Evolutionary conservation across 2,329 filamentous ascomycete species (phyloP), one percentile per base, ranked within the genome.

Genomic region (Fusarium tupiense): DNA sequence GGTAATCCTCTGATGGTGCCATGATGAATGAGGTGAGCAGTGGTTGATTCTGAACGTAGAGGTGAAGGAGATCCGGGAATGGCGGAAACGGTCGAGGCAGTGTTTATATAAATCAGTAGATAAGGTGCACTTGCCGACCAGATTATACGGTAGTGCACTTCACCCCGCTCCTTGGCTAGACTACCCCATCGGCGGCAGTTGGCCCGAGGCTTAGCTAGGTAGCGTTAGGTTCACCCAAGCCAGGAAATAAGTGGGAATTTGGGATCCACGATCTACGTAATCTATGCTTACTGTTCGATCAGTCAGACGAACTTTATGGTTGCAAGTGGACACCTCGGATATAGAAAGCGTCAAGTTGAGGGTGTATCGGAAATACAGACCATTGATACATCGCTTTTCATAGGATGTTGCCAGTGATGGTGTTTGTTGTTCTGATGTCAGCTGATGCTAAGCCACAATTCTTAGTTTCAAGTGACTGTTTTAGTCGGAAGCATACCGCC

Each of bases 1-100:
- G 85, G 71, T 87, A 88, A 49, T 88, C 57, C 20, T 60, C 85
- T 47, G 37, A 17, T 1, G 56, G 47, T 8, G 67, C 58, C 71
- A 73, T 73, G 20, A 11, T 47, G 9, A 20, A 33, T 5, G 14
- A 22, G 12, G 19, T 9, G 20, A 47, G 26, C 1, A 5, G 24
- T 14, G 12, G 12, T 29, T 14, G 20, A 46, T 35, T 31, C 29
- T 31, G 29, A 44, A 12, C 11, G 46, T n/a, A 31, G 29, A 33
- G 47, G 16, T 1, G 8, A 33, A 50, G 20, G 16, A n/a, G 29
- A n/a, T 13, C 20, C 19, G 31, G 35, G 20, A 47, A 8, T 35
- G 22, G 1, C 31, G 31, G n/a, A n/a, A 43, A 35, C 22, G 26
- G 7, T n/a, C 7, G n/a, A n/a, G 22, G 22, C n/a, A 26, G 20